A percentile compares a stretch with the other conserved stretches of the same genome.
Evolutionary conservation across 768 basidiomycete species (phyloP).

Genomic region (Pulveroboletus sp.): DNA sequence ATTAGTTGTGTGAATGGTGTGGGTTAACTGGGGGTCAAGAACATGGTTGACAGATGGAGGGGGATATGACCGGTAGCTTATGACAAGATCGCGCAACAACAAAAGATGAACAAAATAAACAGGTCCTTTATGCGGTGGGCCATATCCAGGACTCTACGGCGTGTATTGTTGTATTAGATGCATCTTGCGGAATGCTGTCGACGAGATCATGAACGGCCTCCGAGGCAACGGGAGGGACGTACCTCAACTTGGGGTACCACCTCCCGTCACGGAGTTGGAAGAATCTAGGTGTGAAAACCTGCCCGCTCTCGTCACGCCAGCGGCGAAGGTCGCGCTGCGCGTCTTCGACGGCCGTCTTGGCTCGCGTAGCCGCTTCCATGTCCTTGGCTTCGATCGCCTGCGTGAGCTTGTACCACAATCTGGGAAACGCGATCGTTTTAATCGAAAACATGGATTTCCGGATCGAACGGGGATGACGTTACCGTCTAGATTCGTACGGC

Average conservation of each 20-base stretch:
- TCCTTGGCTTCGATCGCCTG: slow-evolving; percentile 81
- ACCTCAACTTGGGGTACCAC: slow-evolving; percentile 81
- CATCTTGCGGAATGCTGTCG: slow-evolving; percentile 60
- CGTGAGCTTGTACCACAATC: slow-evolving; percentile 79
- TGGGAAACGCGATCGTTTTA: background rate
- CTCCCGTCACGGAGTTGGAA: slow-evolving; percentile 75
- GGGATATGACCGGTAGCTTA: slow-evolving; percentile 19
- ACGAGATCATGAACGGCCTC: background rate
- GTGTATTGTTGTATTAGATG: slow-evolving; percentile 62
- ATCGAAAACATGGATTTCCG: background rate
- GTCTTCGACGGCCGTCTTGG: slow-evolving; percentile 89
- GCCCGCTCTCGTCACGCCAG: slow-evolving; percentile 68
- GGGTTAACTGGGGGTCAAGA: slow-evolving; percentile 12
- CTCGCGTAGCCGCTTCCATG: slow-evolving; percentile 90
- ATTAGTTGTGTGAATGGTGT: slow-evolving; percentile 30
- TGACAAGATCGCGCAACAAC: background rate
- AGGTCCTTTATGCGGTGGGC: slow-evolving; percentile 21
- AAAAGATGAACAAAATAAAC: background rate
- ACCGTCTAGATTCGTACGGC: slow-evolving; percentile 84
- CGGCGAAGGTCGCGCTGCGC: slow-evolving; percentile 80
- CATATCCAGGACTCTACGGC: slow-evolving; percentile 82
- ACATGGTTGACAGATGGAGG: slow-evolving; percentile 8
- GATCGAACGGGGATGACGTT: slow-evolving; percentile 19
- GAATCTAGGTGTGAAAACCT: slow-evolving; percentile 69
- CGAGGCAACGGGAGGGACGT: slow-evolving; percentile 28